phyloP scores from a whole-genome alignment of 2,329 filamentous ascomycete genomes.

The Alternaria brassicae region DNA sequence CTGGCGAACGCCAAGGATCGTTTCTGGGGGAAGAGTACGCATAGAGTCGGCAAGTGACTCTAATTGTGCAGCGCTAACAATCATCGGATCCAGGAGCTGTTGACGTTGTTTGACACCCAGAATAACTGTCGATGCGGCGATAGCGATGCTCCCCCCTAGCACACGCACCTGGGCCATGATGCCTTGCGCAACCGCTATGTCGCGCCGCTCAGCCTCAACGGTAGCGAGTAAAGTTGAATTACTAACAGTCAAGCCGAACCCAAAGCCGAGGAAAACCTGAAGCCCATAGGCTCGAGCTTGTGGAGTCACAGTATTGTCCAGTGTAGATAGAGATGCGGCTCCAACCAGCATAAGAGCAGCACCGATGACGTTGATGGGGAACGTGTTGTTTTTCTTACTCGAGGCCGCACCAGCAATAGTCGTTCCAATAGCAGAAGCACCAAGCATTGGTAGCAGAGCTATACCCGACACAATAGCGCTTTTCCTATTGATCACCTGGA shows the following conservation, averaged over 20 bases:
- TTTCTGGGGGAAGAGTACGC: neutral
- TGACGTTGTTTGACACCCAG: slow-evolving; percentile 15
- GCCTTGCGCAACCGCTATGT: slow-evolving; percentile 17
- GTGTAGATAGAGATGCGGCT: slow-evolving; percentile 9
- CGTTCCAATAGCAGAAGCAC: slow-evolving; percentile 10
- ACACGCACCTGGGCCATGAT: slow-evolving; percentile 18
- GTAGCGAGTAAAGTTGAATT: slow-evolving; percentile 14
- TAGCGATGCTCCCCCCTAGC: slow-evolving; percentile 18
- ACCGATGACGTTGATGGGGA: slow-evolving; percentile 10
- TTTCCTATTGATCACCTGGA: slow-evolving; percentile 15
- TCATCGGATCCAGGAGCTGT: slow-evolving; percentile 7
- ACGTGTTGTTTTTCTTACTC: slow-evolving; percentile 15
- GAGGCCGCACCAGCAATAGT: slow-evolving; percentile 14
- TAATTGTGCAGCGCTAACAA: slow-evolving; percentile 8
- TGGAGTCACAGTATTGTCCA: neutral
- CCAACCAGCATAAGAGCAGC: slow-evolving; percentile 14
- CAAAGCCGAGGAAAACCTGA: slow-evolving; percentile 15
- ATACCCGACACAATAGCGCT: slow-evolving; percentile 13
- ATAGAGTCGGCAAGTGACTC: slow-evolving; percentile 17
- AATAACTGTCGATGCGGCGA: slow-evolving; percentile 19
- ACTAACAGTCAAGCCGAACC: slow-evolving; percentile 14
- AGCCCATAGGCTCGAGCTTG: slow-evolving; percentile 15
- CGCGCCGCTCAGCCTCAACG: slow-evolving; percentile 9
- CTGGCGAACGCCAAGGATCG: slow-evolving; percentile 6
- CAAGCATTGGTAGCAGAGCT: slow-evolving; percentile 16